A percentile compares a stretch with the other conserved stretches of the same genome.
phyloP scores from a whole-genome alignment of 106 monocot genomes.

The Apostasia shenzhenica region DNA sequence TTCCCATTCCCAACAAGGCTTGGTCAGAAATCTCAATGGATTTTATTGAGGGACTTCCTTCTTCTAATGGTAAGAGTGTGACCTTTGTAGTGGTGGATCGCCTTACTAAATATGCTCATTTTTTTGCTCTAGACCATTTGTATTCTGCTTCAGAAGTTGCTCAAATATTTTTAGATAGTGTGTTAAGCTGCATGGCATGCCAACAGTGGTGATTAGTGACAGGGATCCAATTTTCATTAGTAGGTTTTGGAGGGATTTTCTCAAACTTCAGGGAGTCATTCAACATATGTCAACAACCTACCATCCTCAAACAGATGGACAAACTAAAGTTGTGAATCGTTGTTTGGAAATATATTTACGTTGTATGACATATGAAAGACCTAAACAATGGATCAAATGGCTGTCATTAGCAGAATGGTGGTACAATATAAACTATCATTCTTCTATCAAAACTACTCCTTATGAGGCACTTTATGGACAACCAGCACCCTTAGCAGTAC shows the following conservation, averaged over 20 bases:
- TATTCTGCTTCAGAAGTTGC: neutral
- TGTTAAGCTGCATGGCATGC: neutral
- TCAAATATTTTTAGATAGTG: neutral
- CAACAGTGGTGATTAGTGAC: neutral
- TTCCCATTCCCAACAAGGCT: neutral
- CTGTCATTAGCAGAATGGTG: neutral
- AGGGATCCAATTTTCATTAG: neutral
- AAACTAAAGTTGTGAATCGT: neutral
- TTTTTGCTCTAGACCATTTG: neutral
- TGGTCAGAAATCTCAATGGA: neutral
- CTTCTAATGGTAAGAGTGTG: neutral
- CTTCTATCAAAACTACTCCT: neutral
- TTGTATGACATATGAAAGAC: neutral
- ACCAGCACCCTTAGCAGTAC: neutral
- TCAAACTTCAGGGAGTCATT: neutral
- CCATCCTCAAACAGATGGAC: constrained; percentile 1
- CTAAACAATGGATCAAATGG: neutral
- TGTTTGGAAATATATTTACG: neutral
- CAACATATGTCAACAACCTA: neutral
- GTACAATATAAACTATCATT: neutral
- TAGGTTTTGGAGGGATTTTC: neutral
- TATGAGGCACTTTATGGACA: neutral
- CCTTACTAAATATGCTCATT: neutral
- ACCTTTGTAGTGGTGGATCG: neutral
- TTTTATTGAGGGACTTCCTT: neutral